A percentile compares a stretch with the other conserved stretches of the same genome.
These are phyloP conservation scores for Capsicum rhomboideum DNA, from an alignment of 257 asterid genomes.

Conservation along the genomic window DNA sequence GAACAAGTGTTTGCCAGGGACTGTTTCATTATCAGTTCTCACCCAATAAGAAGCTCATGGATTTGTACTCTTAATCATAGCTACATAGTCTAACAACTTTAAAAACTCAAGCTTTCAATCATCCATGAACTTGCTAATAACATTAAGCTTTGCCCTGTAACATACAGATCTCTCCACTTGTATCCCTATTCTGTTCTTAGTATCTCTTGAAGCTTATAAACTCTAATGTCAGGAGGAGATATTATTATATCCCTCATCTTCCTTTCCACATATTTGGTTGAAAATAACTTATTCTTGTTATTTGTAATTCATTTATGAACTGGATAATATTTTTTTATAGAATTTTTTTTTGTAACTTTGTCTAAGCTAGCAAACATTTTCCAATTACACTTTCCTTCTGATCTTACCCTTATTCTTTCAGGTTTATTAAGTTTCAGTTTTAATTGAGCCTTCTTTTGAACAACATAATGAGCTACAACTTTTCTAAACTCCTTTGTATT, in stretches of 20 bases:
- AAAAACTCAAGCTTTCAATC: no score
- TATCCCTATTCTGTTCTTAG: background rate
- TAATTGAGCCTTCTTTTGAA: background rate
- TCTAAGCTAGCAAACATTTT: background rate
- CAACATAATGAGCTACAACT: background rate
- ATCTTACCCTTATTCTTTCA: background rate
- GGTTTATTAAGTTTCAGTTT: background rate
- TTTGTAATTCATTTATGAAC: background rate
- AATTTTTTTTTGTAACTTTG: background rate
- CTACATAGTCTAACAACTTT: no score
- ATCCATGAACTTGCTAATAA: background rate
- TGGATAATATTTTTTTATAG: background rate
- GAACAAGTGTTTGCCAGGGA: no score
- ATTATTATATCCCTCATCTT: no score
- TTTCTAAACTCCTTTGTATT: no score
- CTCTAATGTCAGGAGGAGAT: no score
- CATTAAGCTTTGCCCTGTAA: background rate
- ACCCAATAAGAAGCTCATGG: no score
- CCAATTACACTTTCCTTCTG: background rate
- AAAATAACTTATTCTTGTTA: background rate
- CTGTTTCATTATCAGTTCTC: no score
- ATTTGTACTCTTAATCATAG: no score
- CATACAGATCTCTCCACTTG: background rate
- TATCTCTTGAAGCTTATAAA: background rate
- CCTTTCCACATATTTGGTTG: background rate